Conservation (phyloP, 441 rosid genomes). For the Pelargonium citronellum region DNA sequence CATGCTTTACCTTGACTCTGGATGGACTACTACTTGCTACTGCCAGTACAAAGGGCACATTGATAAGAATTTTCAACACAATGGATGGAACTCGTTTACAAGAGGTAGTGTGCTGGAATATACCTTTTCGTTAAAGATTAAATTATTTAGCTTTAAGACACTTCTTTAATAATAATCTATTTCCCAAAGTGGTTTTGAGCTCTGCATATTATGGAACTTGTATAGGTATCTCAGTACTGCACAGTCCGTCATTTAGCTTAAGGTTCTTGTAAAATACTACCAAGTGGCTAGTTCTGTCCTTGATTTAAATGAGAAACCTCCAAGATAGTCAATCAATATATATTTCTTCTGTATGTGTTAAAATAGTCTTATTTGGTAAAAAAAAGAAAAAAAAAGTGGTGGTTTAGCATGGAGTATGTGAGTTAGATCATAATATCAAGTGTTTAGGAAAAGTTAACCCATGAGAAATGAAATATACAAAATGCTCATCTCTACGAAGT, state of each 20-base stretch:
- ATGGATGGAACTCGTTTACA: slow-evolving; percentile 84
- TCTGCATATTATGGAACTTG: neutral
- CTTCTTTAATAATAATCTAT: neutral
- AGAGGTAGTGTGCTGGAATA: slow-evolving; percentile 48
- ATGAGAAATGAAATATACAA: neutral
- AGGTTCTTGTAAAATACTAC: neutral
- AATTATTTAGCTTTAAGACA: neutral
- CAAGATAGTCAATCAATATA: too few species aligned
- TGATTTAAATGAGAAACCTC: too few species aligned
- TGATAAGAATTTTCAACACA: slow-evolving; percentile 90
- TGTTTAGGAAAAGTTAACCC: neutral
- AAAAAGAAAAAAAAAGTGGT: neutral
- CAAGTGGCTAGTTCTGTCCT: too few species aligned
- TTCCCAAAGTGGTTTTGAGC: neutral
- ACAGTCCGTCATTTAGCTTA: neutral
- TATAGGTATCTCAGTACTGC: neutral
- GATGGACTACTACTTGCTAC: slow-evolving; percentile 93
- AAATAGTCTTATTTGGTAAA: too few species aligned
- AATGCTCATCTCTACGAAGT: neutral
- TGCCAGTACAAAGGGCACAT: slow-evolving; percentile 82
- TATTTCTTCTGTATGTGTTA: too few species aligned
- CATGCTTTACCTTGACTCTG: slow-evolving; percentile 77
- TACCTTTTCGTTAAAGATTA: neutral
- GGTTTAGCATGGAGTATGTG: neutral
- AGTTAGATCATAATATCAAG: neutral